Percentiles rank a stretch among this genome's conserved stretches.
Evolutionary conservation across 2,329 filamentous ascomycete species (phyloP).

Genomic region (Akanthomyces dipterigenus): DNA sequence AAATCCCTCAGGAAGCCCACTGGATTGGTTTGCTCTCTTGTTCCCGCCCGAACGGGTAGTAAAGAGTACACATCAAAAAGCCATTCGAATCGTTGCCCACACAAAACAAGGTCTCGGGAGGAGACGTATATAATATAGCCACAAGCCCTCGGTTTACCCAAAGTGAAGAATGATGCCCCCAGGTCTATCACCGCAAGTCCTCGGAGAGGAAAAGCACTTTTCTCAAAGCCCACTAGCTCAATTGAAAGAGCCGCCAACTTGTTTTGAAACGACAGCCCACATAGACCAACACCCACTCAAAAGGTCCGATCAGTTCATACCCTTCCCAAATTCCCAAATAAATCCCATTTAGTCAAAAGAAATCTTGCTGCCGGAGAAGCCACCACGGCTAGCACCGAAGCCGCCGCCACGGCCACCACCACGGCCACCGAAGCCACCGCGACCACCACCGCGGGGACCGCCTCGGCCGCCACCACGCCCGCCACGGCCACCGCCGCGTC

Average conservation of each 20-base stretch:
- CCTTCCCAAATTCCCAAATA: constrained; percentile 33
- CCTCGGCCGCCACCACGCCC: constrained; percentile 43
- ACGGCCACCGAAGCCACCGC: constrained; percentile 45
- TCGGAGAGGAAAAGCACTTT: constrained; percentile 30
- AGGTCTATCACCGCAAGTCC: constrained; percentile 42
- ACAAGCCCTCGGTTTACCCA: constrained; percentile 31
- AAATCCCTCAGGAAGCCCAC: constrained; percentile 35
- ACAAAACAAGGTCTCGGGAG: constrained; percentile 19
- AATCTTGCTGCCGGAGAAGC: constrained; percentile 66
- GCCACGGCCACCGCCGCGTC: constrained; percentile 45
- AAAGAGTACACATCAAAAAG: constrained; percentile 17
- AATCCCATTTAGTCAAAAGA: constrained; percentile 51
- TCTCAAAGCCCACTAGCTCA: constrained; percentile 47
- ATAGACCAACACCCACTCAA: constrained; percentile 39
- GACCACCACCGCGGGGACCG: constrained; percentile 44
- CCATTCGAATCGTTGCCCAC: constrained; percentile 16
- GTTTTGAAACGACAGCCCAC: constrained; percentile 52
- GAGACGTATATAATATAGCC: constrained; percentile 20
- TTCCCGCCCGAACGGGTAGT: not conserved
- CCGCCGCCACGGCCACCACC: constrained; percentile 48
- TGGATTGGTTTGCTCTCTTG: constrained; percentile 19
- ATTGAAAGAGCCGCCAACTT: constrained; percentile 27
- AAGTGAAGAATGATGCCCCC: constrained; percentile 41
- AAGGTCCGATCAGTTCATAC: constrained; percentile 30
- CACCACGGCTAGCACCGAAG: constrained; percentile 42